Evolutionary conservation across 1,139 yeast species (phyloP).

Genomic region (Debaryomyces fabryi): DNA sequence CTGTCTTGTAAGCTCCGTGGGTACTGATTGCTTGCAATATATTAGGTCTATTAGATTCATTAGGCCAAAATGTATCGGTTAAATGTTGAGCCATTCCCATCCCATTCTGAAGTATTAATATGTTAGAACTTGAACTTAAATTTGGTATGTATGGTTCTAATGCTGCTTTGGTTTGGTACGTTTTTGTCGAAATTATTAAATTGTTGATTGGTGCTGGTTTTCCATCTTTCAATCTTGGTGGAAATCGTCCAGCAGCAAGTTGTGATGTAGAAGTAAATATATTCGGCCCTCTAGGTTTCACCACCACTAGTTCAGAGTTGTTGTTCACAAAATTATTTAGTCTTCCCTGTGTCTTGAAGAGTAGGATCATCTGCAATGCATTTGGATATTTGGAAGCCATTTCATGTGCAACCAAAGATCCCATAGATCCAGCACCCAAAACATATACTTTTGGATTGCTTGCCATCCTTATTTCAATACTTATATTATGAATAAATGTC

Average conservation of each 20-base stretch:
- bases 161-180: slow-evolving; percentile 55
- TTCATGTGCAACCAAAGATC: slow-evolving; percentile 44
- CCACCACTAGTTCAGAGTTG: slow-evolving; percentile 21
- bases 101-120: slow-evolving; percentile 78
- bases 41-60: slow-evolving; percentile 47
- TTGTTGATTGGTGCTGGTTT: slow-evolving; percentile 46
- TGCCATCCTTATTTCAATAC: background rate
- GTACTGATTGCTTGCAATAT: slow-evolving; percentile 75
- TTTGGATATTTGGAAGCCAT: slow-evolving; percentile 31
- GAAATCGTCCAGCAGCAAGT: slow-evolving; percentile 11
- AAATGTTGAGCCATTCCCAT: slow-evolving; percentile 66
- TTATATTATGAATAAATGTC: background rate
- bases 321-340: slow-evolving; percentile 35
- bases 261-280: slow-evolving; percentile 16
- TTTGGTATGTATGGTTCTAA: slow-evolving; percentile 45
- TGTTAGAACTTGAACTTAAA: slow-evolving; percentile 47
- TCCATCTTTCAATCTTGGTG: slow-evolving; percentile 8
- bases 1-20: slow-evolving; percentile 68
- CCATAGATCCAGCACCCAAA: slow-evolving; percentile 50
- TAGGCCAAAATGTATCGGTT: slow-evolving; percentile 58
- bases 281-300: slow-evolving; percentile 22
- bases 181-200: slow-evolving; percentile 64
- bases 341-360: slow-evolving; percentile 41
- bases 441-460: slow-evolving; percentile 32
- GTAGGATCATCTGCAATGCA: slow-evolving; percentile 32